Evolutionary conservation across 495 filamentous ascomycete genomes (phyloP).

Genomic region (Annulohypoxylon stygium): DNA sequence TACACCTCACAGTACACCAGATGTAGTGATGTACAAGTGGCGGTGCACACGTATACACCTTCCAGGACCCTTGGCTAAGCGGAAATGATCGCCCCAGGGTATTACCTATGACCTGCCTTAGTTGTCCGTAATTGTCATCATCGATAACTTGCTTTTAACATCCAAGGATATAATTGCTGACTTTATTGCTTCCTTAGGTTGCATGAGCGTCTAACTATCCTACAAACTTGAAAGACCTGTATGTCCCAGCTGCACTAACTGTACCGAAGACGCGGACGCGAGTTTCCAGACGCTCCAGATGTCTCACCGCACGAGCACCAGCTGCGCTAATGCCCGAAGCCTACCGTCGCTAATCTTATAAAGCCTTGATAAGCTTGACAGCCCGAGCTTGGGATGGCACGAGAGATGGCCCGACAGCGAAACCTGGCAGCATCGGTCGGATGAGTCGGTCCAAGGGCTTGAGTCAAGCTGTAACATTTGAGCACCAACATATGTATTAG

Average conservation of each 20-base stretch:
- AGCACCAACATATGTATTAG: slow-evolving; percentile 4
- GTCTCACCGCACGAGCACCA: slow-evolving; percentile 14
- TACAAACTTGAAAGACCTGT: slow-evolving; percentile 7
- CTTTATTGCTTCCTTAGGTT: slow-evolving; percentile 12
- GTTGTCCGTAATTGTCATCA: slow-evolving; percentile 18
- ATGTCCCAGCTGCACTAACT: background rate
- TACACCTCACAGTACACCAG: background rate
- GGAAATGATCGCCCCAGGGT: slow-evolving; percentile 32
- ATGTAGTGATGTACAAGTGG: slow-evolving; percentile 43
- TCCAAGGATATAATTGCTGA: slow-evolving; percentile 3
- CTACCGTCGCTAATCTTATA: slow-evolving; percentile 39
- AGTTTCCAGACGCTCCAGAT: background rate
- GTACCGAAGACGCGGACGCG: background rate
- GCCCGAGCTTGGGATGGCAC: slow-evolving; percentile 16
- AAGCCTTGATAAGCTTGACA: slow-evolving; percentile 29
- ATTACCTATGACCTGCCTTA: slow-evolving; percentile 15
- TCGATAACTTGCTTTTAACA: slow-evolving; percentile 15
- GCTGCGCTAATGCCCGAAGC: slow-evolving; percentile 19
- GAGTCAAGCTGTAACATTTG: background rate
- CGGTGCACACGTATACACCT: slow-evolving; percentile 44
- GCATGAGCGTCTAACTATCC: slow-evolving; percentile 8
- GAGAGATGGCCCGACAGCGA: slow-evolving; percentile 11
- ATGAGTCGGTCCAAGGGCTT: background rate
- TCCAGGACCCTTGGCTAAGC: slow-evolving; percentile 11
- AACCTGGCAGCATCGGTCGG: slow-evolving; percentile 16